A percentile compares a stretch with the other conserved stretches of the same genome.
These are phyloP conservation scores for Haematococcus lacustris DNA, from an alignment of 139 green algal genomes.

Conservation along the genomic window DNA sequence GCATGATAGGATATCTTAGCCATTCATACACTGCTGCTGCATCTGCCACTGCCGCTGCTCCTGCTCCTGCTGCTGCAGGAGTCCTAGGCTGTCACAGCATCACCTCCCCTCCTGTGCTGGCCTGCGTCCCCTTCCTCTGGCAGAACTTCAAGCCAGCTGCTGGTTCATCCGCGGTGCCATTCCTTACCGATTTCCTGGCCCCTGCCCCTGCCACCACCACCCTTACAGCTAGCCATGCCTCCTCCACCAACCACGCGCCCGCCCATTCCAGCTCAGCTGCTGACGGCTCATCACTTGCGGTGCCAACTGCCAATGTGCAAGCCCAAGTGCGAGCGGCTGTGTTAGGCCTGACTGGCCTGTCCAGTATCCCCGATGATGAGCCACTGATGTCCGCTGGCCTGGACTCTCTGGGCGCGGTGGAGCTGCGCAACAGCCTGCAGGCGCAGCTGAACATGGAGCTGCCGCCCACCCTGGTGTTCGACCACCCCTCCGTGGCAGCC, in stretches of 20 bases:
- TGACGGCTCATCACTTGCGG: no score
- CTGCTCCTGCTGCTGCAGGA: neutral
- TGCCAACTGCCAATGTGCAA: no score
- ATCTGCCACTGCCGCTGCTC: neutral
- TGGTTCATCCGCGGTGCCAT: neutral
- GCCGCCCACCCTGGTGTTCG: conserved; percentile 56
- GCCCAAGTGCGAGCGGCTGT: neutral
- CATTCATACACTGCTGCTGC: neutral
- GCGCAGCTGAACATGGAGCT: conserved; percentile 23
- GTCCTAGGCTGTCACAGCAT: neutral
- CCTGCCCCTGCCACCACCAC: neutral
- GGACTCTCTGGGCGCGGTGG: conserved; percentile 74
- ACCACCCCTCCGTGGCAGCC: conserved; percentile 60
- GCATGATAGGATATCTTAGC: no score
- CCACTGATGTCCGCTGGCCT: conserved; percentile 36
- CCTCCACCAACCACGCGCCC: neutral
- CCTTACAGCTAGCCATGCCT: neutral
- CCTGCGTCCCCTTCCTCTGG: conserved; percentile 60
- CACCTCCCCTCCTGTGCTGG: conserved; percentile 21
- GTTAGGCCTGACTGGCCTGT: neutral
- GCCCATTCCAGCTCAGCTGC: neutral
- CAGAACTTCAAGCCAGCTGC: conserved; percentile 28
- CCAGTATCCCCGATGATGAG: no score
- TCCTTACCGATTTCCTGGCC: neutral
- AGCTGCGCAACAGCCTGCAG: conserved; percentile 76